Percentiles rank a stretch among this genome's conserved stretches.
phyloP scores from a whole-genome alignment of 768 basidiomycete genomes.

The Ramaria rubella region DNA sequence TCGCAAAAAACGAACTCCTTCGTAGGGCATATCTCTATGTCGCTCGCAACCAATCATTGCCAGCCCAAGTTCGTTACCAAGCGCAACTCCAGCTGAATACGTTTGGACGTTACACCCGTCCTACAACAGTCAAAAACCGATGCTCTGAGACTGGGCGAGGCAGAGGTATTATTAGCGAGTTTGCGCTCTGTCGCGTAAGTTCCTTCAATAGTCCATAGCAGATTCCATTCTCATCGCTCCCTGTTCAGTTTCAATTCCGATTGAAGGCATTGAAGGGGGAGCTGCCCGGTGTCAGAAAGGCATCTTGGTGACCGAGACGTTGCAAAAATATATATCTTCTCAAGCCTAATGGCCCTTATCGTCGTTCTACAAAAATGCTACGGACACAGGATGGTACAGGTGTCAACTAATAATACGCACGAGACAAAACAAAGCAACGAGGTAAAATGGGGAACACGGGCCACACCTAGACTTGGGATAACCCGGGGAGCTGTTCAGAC shows the following conservation, averaged over 20 bases:
- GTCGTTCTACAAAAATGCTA: not conserved
- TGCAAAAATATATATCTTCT: not conserved
- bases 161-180: conserved; percentile 83
- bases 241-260: conserved; percentile 83
- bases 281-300: conserved; percentile 82
- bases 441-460: not conserved
- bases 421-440: not conserved
- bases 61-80: conserved; percentile 83
- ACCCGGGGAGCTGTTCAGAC: conserved; percentile 3
- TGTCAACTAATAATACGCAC: not conserved
- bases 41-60: conserved; percentile 85
- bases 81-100: conserved; percentile 91
- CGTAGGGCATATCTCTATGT: conserved; percentile 90
- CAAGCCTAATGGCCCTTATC: conserved; percentile 12
- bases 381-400: not conserved
- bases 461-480: not conserved
- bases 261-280: conserved; percentile 76
- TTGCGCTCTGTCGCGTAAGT: conserved; percentile 74
- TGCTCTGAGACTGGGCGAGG: conserved; percentile 82
- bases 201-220: not conserved
- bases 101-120: conserved; percentile 74
- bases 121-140: conserved; percentile 84
- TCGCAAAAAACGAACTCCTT: conserved; percentile 68
- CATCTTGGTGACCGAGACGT: conserved; percentile 64
- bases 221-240: not conserved